Conservation (phyloP, 2,329 filamentous ascomycete species). For the Colletotrichum sp. region DNA sequence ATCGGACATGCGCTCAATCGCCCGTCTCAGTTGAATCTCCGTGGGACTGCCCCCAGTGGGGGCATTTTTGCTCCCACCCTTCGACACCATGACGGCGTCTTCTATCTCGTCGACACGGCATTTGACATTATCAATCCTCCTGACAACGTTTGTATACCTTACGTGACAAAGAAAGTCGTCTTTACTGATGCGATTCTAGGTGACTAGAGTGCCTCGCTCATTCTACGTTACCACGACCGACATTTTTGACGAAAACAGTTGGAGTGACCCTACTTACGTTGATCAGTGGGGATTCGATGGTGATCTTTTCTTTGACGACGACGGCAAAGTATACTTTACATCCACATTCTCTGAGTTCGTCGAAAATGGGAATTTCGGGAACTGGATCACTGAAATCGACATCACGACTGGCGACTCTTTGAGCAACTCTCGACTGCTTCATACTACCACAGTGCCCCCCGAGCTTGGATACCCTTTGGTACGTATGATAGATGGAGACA, state of each 20-base stretch:
- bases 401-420: constrained; percentile 21
- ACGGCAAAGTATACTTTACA: constrained; percentile 18
- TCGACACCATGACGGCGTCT: constrained; percentile 14
- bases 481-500: constrained; percentile 23
- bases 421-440: constrained; percentile 12
- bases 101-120: constrained; percentile 14
- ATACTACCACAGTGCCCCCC: constrained; percentile 17
- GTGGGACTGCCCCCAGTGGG: constrained; percentile 20
- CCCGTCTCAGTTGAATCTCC: constrained; percentile 17
- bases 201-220: constrained; percentile 14
- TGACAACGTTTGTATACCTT: constrained; percentile 1
- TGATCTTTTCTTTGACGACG: constrained; percentile 20
- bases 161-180: rapidly evolving
- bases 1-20: constrained; percentile 19
- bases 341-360: constrained; percentile 13
- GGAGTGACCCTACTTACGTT: constrained; percentile 21
- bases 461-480: constrained; percentile 36
- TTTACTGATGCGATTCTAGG: not conserved
- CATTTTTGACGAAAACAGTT: constrained; percentile 19
- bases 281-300: constrained; percentile 22
- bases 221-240: constrained; percentile 19
- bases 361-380: constrained; percentile 18
- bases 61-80: constrained; percentile 20
- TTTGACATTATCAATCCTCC: constrained; percentile 21
- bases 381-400: constrained; percentile 22